Evolutionary conservation across 306 rosid genomes (phyloP).

Genomic region (Astragalus glycyphyllos): DNA sequence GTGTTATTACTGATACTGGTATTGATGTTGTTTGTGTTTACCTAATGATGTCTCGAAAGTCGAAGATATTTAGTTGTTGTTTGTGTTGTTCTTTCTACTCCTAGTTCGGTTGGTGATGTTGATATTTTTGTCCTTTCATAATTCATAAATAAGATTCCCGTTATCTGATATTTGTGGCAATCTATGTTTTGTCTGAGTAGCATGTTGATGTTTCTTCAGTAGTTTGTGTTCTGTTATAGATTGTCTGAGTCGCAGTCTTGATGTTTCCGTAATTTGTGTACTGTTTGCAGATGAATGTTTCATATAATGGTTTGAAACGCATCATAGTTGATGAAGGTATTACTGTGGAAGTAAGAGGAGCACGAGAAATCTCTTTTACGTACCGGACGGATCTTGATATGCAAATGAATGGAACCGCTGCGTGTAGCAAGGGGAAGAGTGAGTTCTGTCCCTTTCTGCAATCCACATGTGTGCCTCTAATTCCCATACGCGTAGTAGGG

Average conservation of each 20-base stretch:
- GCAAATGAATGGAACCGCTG: slow-evolving; percentile 50
- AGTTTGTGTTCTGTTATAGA: slow-evolving; percentile 30
- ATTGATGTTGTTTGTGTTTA: slow-evolving; percentile 19
- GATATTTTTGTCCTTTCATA: background rate
- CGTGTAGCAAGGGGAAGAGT: slow-evolving; percentile 40
- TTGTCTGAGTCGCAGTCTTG: slow-evolving; percentile 15
- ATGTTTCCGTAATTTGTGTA: slow-evolving; percentile 33
- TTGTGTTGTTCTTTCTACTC: slow-evolving; percentile 9
- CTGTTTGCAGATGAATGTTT: slow-evolving; percentile 69
- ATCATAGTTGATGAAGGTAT: slow-evolving; percentile 87
- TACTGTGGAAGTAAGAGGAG: slow-evolving; percentile 74
- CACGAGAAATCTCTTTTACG: slow-evolving; percentile 69
- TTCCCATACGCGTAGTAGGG: slow-evolving; percentile 71
- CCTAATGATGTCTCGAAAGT: slow-evolving; percentile 19
- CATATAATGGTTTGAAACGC: slow-evolving; percentile 67
- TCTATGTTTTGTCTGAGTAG: slow-evolving; percentile 2
- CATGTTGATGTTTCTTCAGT: slow-evolving; percentile 26
- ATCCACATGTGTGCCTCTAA: slow-evolving; percentile 63
- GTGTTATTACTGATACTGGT: background rate
- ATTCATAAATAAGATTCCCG: background rate
- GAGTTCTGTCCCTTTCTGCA: slow-evolving; percentile 61
- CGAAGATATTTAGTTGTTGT: slow-evolving; percentile 4
- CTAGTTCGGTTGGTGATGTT: slow-evolving; percentile 8
- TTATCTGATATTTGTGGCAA: slow-evolving; percentile 19
- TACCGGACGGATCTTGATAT: slow-evolving; percentile 57